Evolutionary conservation across 2,329 filamentous ascomycete species (phyloP), one percentile per base, ranked within the genome.

Genomic region (Fonsecaea multimorphosa): DNA sequence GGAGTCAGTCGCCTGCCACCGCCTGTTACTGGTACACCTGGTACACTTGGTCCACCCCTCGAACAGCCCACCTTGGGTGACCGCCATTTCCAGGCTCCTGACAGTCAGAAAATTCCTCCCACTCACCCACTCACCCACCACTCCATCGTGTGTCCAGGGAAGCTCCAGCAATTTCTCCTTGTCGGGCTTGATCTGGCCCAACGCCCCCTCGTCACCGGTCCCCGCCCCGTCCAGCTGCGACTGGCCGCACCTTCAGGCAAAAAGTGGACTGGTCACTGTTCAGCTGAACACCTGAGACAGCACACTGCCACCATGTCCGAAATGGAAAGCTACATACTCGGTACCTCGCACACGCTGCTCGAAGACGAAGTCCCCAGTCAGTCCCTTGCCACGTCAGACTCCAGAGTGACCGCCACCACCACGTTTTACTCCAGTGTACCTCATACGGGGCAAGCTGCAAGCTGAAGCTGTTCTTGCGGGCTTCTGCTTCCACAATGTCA

Each of bases 281-380:
- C 44, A 49, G 44, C 44, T 49, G 44, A 49, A 49, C 7, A 22
- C 44, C 44, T 49, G 44, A 49, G 44, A 49, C 44, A 49, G n/a
- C 12, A 49, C 44, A 49, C 5, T 24, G 44, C 19, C 44, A 24
- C 44, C 44, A 49, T 24, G 44, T 24, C 44, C 44, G 44, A 49
- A 11, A 49, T 12, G 44, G 44, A 49, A 49, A 24, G 19, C 44
- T 24, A 5, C 44, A 16, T 12, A 24, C 19, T 49, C 44, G 24
- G 16, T 49, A 19, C 44, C 19, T 49, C 24, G 44, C 44, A n/a
- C n/a, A n/a, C n/a, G 22, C 11, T 38, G 14, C 38, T 44, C 38
- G 38, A 19, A 44, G 6, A 44, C 38, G 6, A 44, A 44, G 38
- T 44, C 38, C 16, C 38, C 38, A 44, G 38, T 44, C 44, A 49